Base-by-base conservation (phyloP, 176 grass and related monocot species). In the maize (Zea mays) region DNA sequence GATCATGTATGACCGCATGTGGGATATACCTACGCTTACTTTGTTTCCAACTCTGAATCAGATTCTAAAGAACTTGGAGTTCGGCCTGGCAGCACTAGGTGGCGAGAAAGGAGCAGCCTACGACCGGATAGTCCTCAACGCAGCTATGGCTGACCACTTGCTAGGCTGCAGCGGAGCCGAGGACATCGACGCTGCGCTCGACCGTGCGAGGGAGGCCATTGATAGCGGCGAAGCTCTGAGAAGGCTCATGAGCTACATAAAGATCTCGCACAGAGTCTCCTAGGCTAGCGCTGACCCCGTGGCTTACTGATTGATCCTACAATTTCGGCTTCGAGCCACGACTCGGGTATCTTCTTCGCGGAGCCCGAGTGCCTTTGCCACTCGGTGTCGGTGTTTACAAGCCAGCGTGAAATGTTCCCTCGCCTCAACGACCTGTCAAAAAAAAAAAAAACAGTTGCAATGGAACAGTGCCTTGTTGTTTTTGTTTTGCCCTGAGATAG, bases 71-170 rank as follows among this genome's bases (percentile, higher is more conserved):
- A 97, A 93, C 69, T 84, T 97, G 63, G 91, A 90, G 80, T 68
- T 97, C 70, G 94, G 94, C 59, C 83, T 97, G 60, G 91, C 88
- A 16, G 94, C 94, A 64, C 75, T 97, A 34, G 46, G 89, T 38
- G 91, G 94, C 1, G 79, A 97, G 84, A 93, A 83, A 88, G 94
- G 94, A 40, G 82, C 91, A 9, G 85, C 87, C 5, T 97, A 97
- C 56, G 94, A 97, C 69, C 72, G 94, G 11, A 97, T 97, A 45
- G 85, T 97, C 79, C 90, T 97, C 5, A 97, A 97, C 52, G 91
- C 91, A 8, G 95, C 91, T 54, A 94, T 97, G 86, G 73, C 89
- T 43, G 95, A 94, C 69, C 95, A 97, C 75, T 86, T 97, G 48
- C 85, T 97, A 42, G 89, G 91, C 41, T 93, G 91, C 64, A 86